Conservation (phyloP, 345 rosid species). For the Barbarea vulgaris region DNA sequence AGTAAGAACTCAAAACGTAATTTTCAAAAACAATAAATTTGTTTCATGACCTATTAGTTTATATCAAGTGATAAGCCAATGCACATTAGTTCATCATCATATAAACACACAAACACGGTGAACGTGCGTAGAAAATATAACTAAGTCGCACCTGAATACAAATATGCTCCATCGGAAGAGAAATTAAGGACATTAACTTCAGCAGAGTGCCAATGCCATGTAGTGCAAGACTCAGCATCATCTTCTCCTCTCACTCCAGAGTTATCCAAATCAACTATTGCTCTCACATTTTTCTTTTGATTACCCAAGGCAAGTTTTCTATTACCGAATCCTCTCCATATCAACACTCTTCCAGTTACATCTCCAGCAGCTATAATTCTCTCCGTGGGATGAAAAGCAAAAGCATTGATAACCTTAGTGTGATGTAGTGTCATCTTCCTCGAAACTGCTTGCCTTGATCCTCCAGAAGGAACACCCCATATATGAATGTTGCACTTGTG, state of each 20-base stretch:
- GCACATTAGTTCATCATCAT: background rate
- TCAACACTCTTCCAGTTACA: conserved; percentile 84
- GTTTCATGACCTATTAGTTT: background rate
- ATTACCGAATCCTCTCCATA: conserved; percentile 87
- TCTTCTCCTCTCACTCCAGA: conserved; percentile 91
- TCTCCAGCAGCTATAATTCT: conserved; percentile 89
- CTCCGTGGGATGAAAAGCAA: conserved; percentile 87
- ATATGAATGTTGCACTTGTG: conserved; percentile 59
- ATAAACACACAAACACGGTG: background rate
- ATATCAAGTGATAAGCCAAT: background rate
- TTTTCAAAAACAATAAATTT: background rate
- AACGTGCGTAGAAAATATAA: background rate
- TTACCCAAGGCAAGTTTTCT: conserved; percentile 47
- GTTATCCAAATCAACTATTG: conserved; percentile 51
- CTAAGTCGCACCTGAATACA: conserved; percentile 66
- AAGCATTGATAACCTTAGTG: conserved; percentile 62
- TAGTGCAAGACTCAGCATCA: conserved; percentile 93
- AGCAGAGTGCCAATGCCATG: conserved; percentile 88
- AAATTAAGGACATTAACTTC: conserved; percentile 68
- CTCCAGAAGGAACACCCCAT: conserved; percentile 71
- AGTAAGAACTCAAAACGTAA: background rate
- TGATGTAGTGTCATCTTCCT: conserved; percentile 80
- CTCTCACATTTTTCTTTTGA: conserved; percentile 31
- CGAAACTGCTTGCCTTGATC: conserved; percentile 45
- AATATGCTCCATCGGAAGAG: conserved; percentile 91